Percentiles rank a stretch among this genome's conserved stretches.
Evolutionary conservation across 345 rosid genomes (phyloP).

Genomic region (Eucalyptus sp.): DNA sequence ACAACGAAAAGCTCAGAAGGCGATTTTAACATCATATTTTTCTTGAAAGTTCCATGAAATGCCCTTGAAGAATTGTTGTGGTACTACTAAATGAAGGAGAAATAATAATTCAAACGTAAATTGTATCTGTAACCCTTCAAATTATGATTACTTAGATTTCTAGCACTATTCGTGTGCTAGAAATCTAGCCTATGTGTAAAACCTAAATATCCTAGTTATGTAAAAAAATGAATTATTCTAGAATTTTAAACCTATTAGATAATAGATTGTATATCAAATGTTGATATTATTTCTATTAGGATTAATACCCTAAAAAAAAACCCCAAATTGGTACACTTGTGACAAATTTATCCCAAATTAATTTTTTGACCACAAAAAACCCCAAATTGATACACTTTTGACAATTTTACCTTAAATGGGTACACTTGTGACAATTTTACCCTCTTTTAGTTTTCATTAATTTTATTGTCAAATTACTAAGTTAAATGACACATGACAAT

Average conservation of each 20-base stretch:
- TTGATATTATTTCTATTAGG: neutral
- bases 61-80: neutral
- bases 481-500: too few relatives aligned
- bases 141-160: neutral
- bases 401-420: too few relatives aligned
- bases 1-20: neutral
- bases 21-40: neutral
- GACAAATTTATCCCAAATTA: too few relatives aligned
- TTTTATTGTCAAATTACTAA: too few relatives aligned
- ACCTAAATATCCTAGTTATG: neutral
- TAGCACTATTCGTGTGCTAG: neutral
- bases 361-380: too few relatives aligned
- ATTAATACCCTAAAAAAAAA: too few relatives aligned
- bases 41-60: neutral
- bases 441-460: accelerated
- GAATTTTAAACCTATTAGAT: neutral
- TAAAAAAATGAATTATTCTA: neutral
- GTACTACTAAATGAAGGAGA: neutral
- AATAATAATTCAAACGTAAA: neutral
- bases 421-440: too few relatives aligned
- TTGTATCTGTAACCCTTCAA: neutral
- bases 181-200: neutral
- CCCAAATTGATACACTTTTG: too few relatives aligned
- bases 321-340: accelerated
- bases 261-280: neutral